phyloP scores from a whole-genome alignment of 2,329 filamentous ascomycete genomes.

The Nemania bipapillata region DNA sequence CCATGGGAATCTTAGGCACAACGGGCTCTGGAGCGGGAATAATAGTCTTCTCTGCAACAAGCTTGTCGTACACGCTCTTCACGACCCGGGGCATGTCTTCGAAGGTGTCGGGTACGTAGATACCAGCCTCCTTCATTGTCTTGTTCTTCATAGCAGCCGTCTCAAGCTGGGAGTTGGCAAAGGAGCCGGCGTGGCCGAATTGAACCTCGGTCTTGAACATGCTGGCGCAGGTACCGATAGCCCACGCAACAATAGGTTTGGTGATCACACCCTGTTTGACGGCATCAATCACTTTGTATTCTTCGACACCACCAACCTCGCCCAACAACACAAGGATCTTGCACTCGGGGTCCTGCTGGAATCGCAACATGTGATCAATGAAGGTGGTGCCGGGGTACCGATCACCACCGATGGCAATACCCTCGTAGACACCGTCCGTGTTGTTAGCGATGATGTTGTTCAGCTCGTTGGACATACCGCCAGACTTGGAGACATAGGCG shows the following conservation, averaged over 20 bases:
- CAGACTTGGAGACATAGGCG: slow-evolving; percentile 99
- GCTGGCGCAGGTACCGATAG: slow-evolving; percentile 97
- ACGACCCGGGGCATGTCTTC: slow-evolving; percentile 88
- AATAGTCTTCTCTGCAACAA: slow-evolving; percentile 86
- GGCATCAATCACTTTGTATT: slow-evolving; percentile 99
- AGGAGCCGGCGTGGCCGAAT: slow-evolving; percentile 98
- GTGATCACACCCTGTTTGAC: slow-evolving; percentile 94
- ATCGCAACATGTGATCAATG: slow-evolving; percentile 97
- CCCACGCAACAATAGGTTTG: slow-evolving; percentile 99
- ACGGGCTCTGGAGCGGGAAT: slow-evolving; percentile 86
- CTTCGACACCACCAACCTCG: slow-evolving; percentile 98
- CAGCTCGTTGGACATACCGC: slow-evolving; percentile 99
- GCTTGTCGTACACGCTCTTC: slow-evolving; percentile 84
- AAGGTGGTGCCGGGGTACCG: slow-evolving; percentile 98
- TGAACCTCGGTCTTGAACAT: slow-evolving; percentile 99
- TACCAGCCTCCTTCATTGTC: slow-evolving; percentile 92
- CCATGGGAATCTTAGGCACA: slow-evolving; percentile 98
- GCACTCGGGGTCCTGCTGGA: slow-evolving; percentile 95
- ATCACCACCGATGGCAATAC: slow-evolving; percentile 99
- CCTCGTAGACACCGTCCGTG: slow-evolving; percentile 98
- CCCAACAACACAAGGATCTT: slow-evolving; percentile 96
- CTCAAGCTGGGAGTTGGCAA: slow-evolving; percentile 99
- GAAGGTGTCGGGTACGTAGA: slow-evolving; percentile 94
- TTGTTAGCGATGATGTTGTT: slow-evolving; percentile 99
- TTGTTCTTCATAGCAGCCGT: slow-evolving; percentile 97